Evolutionary conservation across 192 early-diverging fungal genomes (phyloP).

Genomic region (Coemansia sp.): DNA sequence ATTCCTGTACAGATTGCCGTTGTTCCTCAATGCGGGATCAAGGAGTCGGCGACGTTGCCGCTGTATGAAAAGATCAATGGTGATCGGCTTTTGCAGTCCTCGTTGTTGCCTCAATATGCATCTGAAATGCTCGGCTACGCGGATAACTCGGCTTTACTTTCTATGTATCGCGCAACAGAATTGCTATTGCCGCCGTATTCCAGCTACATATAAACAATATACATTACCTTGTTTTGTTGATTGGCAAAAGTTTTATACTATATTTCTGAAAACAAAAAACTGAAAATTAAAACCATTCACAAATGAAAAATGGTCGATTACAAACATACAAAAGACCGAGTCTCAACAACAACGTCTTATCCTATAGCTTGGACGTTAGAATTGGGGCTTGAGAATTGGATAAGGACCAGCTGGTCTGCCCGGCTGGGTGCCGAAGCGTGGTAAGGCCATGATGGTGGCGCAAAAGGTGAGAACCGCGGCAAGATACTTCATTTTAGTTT

Average conservation of each 20-base stretch:
- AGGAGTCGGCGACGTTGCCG: conserved; percentile 8
- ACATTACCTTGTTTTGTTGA: no score
- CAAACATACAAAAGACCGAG: no score
- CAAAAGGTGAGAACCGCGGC: background rate
- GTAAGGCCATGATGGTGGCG: conserved; percentile 1
- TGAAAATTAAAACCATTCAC: background rate
- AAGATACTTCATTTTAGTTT: conserved; percentile 9
- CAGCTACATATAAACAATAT: no score
- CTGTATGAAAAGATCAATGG: conserved; percentile 12
- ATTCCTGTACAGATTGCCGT: conserved; percentile 21
- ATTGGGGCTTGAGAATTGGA: background rate
- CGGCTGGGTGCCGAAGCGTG: background rate
- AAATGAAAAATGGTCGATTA: background rate
- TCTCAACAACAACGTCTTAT: no score
- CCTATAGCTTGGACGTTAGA: background rate
- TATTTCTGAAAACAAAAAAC: background rate
- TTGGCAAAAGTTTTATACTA: no score
- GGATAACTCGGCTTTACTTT: background rate
- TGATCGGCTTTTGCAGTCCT: conserved; percentile 17
- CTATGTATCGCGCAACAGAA: background rate
- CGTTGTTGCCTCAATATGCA: background rate
- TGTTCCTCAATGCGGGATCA: conserved; percentile 13
- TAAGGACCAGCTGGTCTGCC: background rate
- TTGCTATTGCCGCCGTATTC: background rate
- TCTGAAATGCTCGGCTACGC: background rate